Conservation (phyloP, 768 basidiomycete species). For the Hydnum rufescens region DNA sequence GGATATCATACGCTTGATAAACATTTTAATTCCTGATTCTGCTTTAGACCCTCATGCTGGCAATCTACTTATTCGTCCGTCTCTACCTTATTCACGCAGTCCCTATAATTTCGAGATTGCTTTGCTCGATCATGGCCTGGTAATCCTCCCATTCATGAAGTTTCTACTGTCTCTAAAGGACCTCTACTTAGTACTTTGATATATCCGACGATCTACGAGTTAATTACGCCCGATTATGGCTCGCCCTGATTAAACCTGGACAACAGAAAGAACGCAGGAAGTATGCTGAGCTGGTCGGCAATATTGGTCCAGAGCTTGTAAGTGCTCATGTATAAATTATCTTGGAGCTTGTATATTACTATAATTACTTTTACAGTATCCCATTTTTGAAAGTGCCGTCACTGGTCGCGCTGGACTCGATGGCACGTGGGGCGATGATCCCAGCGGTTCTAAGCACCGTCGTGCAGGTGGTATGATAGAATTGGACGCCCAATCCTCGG, state of each 20-base stretch:
- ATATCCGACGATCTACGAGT: slow-evolving; percentile 60
- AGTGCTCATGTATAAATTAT: slow-evolving; percentile 13
- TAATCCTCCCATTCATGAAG: background rate
- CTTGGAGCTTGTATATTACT: slow-evolving; percentile 3
- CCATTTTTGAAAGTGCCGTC: slow-evolving; percentile 85
- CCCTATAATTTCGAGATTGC: slow-evolving; percentile 95
- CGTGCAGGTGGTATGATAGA: slow-evolving; percentile 67
- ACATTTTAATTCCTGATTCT: background rate
- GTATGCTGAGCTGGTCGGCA: slow-evolving; percentile 81
- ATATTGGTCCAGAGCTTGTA: slow-evolving; percentile 73
- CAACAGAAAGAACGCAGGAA: slow-evolving; percentile 54
- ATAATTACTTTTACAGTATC: slow-evolving; percentile 36
- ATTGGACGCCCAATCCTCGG: slow-evolving; percentile 45
- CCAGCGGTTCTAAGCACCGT: slow-evolving; percentile 22
- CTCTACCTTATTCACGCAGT: slow-evolving; percentile 38
- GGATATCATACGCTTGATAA: background rate
- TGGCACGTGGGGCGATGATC: slow-evolving; percentile 29
- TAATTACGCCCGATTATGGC: slow-evolving; percentile 54
- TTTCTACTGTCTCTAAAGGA: background rate
- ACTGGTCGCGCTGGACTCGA: slow-evolving; percentile 66
- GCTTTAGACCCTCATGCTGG: slow-evolving; percentile 25
- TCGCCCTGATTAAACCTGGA: slow-evolving; percentile 61
- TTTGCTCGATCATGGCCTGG: slow-evolving; percentile 61
- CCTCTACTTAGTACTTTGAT: slow-evolving; percentile 54
- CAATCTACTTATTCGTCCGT: slow-evolving; percentile 77